These are phyloP conservation scores for Cetradonia linearis DNA, from an alignment of 495 filamentous ascomycete species.

Conservation along the genomic window DNA sequence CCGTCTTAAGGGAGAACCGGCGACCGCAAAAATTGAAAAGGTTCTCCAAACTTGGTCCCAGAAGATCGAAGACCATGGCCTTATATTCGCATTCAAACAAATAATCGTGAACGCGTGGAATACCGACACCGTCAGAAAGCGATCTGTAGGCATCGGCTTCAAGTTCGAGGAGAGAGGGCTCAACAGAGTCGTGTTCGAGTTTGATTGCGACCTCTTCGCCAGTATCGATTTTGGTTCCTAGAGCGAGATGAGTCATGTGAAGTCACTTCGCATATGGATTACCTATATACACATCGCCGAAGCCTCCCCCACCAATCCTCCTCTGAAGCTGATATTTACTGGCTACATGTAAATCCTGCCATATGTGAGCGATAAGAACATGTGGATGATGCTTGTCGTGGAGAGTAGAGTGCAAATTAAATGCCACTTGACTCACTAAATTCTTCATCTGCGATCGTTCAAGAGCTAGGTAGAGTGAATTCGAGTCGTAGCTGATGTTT, in stretches of 20 bases:
- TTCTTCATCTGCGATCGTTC: conserved; percentile 9
- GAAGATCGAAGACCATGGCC: conserved; percentile 10
- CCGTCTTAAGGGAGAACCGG: background rate
- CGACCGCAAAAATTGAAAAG: conserved; percentile 5
- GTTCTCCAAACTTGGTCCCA: conserved; percentile 9
- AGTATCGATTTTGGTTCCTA: conserved; percentile 25
- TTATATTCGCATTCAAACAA: conserved; percentile 7
- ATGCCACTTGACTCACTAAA: conserved; percentile 2
- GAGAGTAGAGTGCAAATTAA: conserved; percentile 2
- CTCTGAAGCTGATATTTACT: conserved; percentile 20
- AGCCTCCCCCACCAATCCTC: conserved; percentile 23
- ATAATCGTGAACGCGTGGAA: conserved; percentile 40
- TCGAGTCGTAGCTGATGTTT: conserved; percentile 5
- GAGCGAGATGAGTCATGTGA: background rate
- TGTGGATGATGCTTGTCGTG: background rate
- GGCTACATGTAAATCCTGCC: conserved; percentile 21
- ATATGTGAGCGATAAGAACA: conserved; percentile 11
- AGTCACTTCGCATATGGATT: background rate
- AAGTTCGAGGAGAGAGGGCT: conserved; percentile 95
- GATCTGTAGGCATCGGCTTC: conserved; percentile 98
- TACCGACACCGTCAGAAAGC: conserved; percentile 90
- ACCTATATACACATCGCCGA: conserved; percentile 21
- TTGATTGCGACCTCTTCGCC: conserved; percentile 85
- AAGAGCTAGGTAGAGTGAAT: background rate
- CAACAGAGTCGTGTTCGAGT: conserved; percentile 95